A percentile compares a stretch with the other conserved stretches of the same genome.
Evolutionary conservation across 306 rosid genomes (phyloP).

Genomic region (Prunus dulcis): DNA sequence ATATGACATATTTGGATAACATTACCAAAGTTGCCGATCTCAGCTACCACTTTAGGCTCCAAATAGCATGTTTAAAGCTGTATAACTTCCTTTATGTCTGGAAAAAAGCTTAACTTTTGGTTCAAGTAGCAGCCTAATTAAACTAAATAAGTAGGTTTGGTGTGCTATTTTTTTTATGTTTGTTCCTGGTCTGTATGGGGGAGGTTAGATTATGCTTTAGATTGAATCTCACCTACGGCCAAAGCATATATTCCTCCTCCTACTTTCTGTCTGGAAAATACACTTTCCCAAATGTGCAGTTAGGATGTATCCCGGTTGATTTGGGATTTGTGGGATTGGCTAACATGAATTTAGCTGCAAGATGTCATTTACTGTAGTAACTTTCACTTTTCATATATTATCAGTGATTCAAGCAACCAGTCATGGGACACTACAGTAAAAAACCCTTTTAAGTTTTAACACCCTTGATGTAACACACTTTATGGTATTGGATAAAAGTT

Average conservation of each 20-base stretch:
- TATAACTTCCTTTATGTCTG: neutral
- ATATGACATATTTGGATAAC: neutral
- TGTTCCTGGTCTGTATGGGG: neutral
- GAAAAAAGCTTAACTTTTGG: constrained; percentile 2
- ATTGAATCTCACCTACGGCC: neutral
- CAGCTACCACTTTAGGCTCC: constrained; percentile 12
- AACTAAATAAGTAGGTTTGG: neutral
- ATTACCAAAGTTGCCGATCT: neutral
- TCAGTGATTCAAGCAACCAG: too few relatives aligned
- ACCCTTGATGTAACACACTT: neutral
- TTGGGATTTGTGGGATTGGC: neutral
- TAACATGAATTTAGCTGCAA: neutral
- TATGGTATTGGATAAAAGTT: neutral
- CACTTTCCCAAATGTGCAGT: neutral
- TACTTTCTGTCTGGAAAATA: neutral
- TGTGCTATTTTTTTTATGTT: neutral
- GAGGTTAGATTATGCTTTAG: neutral
- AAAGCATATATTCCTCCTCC: constrained; percentile 8
- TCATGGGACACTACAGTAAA: neutral
- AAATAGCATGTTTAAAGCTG: neutral
- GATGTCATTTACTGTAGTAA: neutral
- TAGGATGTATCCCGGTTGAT: neutral
- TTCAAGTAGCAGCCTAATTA: neutral
- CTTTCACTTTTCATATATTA: constrained; percentile 5
- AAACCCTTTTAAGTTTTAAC: neutral